phyloP scores from a whole-genome alignment of 2,329 filamentous ascomycete genomes.

The Venturia carpophila region DNA sequence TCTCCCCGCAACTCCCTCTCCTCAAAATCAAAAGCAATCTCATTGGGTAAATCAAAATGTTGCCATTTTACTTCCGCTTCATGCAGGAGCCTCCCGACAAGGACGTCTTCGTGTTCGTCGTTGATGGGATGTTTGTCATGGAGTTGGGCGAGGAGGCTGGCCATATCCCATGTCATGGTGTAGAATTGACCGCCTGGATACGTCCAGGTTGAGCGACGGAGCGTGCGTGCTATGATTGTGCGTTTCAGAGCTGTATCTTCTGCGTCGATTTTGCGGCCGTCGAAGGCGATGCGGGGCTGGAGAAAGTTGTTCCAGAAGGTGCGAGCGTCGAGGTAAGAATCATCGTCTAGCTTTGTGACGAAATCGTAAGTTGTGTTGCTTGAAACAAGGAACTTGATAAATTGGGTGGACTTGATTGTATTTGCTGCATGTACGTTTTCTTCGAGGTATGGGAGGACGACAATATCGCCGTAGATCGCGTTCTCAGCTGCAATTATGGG shows the following conservation, averaged over 20 bases:
- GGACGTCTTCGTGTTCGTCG: conserved; percentile 15
- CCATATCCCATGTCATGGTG: conserved; percentile 31
- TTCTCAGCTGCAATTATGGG: conserved; percentile 27
- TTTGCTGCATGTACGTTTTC: conserved; percentile 30
- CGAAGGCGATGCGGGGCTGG: conserved; percentile 22
- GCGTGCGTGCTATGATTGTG: conserved; percentile 28
- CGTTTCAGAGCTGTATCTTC: conserved; percentile 18
- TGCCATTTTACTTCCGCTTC: conserved; percentile 11
- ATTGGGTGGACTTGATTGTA: conserved; percentile 31
- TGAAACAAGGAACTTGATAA: conserved; percentile 28
- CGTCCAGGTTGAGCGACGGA: conserved; percentile 25
- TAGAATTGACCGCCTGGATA: conserved; percentile 31
- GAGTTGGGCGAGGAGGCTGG: conserved; percentile 25
- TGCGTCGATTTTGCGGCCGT: conserved; percentile 15
- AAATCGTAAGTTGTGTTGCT: conserved; percentile 25
- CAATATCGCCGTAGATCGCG: conserved; percentile 30
- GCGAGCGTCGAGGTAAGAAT: conserved; percentile 29
- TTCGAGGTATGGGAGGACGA: conserved; percentile 29
- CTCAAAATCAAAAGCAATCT: conserved; percentile 14
- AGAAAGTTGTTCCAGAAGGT: conserved; percentile 29
- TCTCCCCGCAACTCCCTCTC: background rate
- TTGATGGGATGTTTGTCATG: conserved; percentile 21
- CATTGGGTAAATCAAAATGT: conserved; percentile 7
- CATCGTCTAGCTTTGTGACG: conserved; percentile 31
- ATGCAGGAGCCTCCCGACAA: conserved; percentile 12